These are phyloP conservation scores for Euphorbia lathyris DNA, from an alignment of 345 rosid genomes.

Conservation along the genomic window DNA sequence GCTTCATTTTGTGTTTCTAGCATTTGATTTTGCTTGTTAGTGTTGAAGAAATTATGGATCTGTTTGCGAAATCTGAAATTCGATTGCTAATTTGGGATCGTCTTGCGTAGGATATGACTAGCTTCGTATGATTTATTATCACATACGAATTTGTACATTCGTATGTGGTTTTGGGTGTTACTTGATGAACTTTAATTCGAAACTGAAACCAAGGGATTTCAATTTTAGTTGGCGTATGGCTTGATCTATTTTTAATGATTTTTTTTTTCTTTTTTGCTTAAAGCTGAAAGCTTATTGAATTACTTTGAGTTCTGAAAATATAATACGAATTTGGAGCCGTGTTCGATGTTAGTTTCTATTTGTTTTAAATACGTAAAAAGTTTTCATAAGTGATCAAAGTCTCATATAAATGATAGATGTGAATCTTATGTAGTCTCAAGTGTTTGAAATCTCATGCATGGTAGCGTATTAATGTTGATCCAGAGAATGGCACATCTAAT, in stretches of 20 bases:
- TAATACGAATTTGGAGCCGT: background rate
- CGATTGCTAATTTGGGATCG: background rate
- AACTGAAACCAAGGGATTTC: background rate
- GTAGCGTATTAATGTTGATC: background rate
- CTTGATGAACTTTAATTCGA: background rate
- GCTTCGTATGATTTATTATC: too few relatives aligned
- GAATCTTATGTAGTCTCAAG: background rate
- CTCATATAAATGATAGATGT: background rate
- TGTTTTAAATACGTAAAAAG: background rate
- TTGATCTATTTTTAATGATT: conserved; percentile 5
- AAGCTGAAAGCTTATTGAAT: background rate
- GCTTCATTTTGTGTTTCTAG: background rate
- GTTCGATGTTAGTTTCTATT: background rate
- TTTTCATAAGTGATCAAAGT: background rate
- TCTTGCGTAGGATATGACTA: too few relatives aligned
- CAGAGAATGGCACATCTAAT: background rate
- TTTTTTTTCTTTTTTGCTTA: background rate
- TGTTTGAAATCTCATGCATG: background rate
- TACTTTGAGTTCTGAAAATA: conserved; percentile 2
- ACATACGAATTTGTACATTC: background rate
- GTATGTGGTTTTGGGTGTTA: background rate
- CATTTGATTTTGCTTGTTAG: conserved; percentile 3
- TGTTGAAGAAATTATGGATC: conserved; percentile 20
- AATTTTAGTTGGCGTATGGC: background rate
- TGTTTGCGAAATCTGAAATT: conserved; percentile 1